Evolutionary conservation across 2,329 filamentous ascomycete genomes (phyloP), one percentile per base, ranked within the genome.

Genomic region (Diaporthe batatas): DNA sequence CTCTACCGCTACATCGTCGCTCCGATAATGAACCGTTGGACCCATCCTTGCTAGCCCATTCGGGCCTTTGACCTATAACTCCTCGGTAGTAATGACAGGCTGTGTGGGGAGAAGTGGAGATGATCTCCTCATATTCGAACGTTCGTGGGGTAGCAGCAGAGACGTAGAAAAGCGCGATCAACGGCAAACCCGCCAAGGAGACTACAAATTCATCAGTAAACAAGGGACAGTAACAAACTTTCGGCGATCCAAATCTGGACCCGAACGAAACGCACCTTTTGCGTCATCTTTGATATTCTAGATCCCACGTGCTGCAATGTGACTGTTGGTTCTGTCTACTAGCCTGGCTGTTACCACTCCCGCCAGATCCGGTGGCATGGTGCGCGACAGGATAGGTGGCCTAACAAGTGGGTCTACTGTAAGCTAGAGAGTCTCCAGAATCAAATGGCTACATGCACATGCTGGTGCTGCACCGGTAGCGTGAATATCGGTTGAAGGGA

Each of bases 11-110:
- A 67, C 47, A 67, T 67, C n/a, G 14, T 51, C 47, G 32, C 47
- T 67, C 62, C 62, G 47, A 67, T 67, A 67, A 53, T 53, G 32
- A 21, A 21, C 62, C 62, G 62, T 62, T 62, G 32, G 62, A 67
- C n/a, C 47, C 62, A 67, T 67, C n/a, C 32, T 36, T 25, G 16
- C 62, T 67, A 67, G 47, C 62, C 32, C 18, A 21, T 25, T 67
- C 32, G 62, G 62, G 44, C 12, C 21, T 11, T 39, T 1, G n/a
- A 53, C n/a, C 44, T 51, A 51, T 51, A 25, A 2, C 14, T 36
- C 47, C 62, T 39, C n/a, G 62, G 62, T 21, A 65, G 44, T 65
- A 32, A 64, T 32, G 58, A 47, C 23, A 34, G 59, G 42, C 18
- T 49, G 49, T 34, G 59, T 64, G 59, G 59, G 59, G 62, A 23